phyloP scores from a whole-genome alignment of 2,329 filamentous ascomycete species.

The Fusarium sp. region DNA sequence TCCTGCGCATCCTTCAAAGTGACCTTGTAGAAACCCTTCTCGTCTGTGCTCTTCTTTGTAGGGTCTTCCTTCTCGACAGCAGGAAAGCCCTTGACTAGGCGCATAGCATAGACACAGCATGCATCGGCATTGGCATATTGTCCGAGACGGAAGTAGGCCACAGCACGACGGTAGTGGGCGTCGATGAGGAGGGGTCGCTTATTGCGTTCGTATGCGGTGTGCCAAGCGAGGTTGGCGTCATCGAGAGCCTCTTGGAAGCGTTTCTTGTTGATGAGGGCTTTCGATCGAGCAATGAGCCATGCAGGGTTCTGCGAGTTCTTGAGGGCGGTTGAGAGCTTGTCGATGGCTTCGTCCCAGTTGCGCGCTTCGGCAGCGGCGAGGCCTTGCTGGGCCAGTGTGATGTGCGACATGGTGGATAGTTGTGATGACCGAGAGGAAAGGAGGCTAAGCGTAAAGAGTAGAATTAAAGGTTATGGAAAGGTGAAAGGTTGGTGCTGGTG shows the following conservation, averaged over 20 bases:
- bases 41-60: constrained; percentile 50
- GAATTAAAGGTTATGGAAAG: background rate
- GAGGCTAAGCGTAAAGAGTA: background rate
- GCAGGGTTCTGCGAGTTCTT: constrained; percentile 73
- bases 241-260: constrained; percentile 72
- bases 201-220: constrained; percentile 72
- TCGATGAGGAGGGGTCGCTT: constrained; percentile 80
- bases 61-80: constrained; percentile 50
- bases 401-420: constrained; percentile 60
- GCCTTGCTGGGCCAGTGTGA: constrained; percentile 67
- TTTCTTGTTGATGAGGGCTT: constrained; percentile 75
- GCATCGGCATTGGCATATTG: constrained; percentile 80
- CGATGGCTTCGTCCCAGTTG: constrained; percentile 75
- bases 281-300: constrained; percentile 86
- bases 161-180: constrained; percentile 83
- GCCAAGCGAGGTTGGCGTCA: constrained; percentile 75
- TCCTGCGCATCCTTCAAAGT: constrained; percentile 47
- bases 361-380: constrained; percentile 71
- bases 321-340: constrained; percentile 75
- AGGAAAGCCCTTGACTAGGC: constrained; percentile 48
- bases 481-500: background rate
- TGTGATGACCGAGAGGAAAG: background rate
- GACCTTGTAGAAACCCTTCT: constrained; percentile 60
- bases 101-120: constrained; percentile 71
- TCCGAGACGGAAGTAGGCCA: constrained; percentile 76